A percentile compares a stretch with the other conserved stretches of the same genome.
Conservation (phyloP, 2,329 filamentous ascomycete genomes). For the Fusarium chlamydosporum region DNA sequence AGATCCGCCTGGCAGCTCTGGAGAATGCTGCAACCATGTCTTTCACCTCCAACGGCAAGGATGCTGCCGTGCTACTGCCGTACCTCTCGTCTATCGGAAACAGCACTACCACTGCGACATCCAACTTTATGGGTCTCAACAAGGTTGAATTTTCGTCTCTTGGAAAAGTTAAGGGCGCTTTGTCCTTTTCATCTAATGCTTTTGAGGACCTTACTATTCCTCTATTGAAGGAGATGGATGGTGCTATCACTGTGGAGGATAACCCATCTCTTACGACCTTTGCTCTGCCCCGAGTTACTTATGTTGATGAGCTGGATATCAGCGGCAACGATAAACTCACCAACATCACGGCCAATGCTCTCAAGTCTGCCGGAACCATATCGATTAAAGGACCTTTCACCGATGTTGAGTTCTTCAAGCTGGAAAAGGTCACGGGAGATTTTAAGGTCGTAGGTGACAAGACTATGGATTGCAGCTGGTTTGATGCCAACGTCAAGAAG, state of each 20-base stretch:
- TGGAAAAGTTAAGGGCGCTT: constrained; percentile 43
- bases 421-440: constrained; percentile 49
- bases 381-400: constrained; percentile 46
- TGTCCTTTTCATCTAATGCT: constrained; percentile 44
- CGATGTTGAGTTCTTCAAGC: constrained; percentile 49
- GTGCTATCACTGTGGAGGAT: constrained; percentile 46
- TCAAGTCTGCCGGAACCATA: constrained; percentile 47
- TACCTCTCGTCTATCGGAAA: constrained; percentile 45
- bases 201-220: constrained; percentile 47
- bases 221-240: constrained; percentile 46
- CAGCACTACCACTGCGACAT: constrained; percentile 47
- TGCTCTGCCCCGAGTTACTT: constrained; percentile 45
- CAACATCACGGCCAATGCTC: constrained; percentile 51
- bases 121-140: constrained; percentile 39
- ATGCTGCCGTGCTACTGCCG: constrained; percentile 40
- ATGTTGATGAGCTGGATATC: constrained; percentile 44
- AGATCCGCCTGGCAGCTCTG: constrained; percentile 41
- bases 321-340: constrained; percentile 45
- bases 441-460: constrained; percentile 48
- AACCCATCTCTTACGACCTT: constrained; percentile 46
- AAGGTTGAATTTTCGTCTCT: constrained; percentile 47
- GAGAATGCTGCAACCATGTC: constrained; percentile 49
- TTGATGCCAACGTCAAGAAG: constrained; percentile 48
- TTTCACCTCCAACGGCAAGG: constrained; percentile 45
- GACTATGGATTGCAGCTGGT: constrained; percentile 53